These are phyloP conservation scores for Cenchrus americanus DNA, from an alignment of 176 grass and related monocot species.

Conservation along the genomic window DNA sequence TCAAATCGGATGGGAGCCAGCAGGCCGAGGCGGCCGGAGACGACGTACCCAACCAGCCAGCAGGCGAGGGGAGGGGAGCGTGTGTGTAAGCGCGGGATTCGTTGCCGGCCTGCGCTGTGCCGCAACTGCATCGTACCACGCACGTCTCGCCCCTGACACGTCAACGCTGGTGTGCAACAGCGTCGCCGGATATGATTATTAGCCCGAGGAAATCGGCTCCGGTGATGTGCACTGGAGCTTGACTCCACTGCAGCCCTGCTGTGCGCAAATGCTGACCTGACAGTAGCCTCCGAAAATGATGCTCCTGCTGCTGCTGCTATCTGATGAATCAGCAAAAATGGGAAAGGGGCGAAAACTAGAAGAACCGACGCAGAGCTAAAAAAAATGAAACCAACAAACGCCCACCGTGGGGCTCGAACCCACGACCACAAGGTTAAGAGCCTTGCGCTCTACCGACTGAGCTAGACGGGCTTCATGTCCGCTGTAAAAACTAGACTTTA, in stretches of 20 bases:
- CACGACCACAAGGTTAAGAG: constrained; percentile 63
- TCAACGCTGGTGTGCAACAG: neutral
- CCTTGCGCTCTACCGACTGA: constrained; percentile 56
- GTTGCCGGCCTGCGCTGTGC: constrained; percentile 10
- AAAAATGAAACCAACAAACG: neutral
- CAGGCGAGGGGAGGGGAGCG: too few relatives aligned
- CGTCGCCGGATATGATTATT: neutral
- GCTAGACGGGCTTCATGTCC: constrained; percentile 23
- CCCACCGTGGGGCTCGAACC: constrained; percentile 81
- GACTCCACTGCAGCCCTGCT: neutral
- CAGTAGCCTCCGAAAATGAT: too few relatives aligned
- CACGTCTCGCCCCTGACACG: neutral
- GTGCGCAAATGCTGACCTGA: neutral
- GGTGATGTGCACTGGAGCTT: neutral
- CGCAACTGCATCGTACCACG: neutral
- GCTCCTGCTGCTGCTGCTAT: too few relatives aligned
- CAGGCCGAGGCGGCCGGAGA: too few relatives aligned
- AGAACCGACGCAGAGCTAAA: neutral
- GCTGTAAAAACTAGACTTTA: neutral
- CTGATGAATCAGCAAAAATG: neutral
- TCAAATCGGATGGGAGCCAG: too few relatives aligned
- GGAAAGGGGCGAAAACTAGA: neutral
- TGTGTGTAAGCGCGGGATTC: neutral
- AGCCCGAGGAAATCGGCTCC: neutral
- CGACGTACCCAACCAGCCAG: too few relatives aligned